Base-by-base conservation (phyloP, 2,329 filamentous ascomycete species). In the Clonostachys chloroleuca region DNA sequence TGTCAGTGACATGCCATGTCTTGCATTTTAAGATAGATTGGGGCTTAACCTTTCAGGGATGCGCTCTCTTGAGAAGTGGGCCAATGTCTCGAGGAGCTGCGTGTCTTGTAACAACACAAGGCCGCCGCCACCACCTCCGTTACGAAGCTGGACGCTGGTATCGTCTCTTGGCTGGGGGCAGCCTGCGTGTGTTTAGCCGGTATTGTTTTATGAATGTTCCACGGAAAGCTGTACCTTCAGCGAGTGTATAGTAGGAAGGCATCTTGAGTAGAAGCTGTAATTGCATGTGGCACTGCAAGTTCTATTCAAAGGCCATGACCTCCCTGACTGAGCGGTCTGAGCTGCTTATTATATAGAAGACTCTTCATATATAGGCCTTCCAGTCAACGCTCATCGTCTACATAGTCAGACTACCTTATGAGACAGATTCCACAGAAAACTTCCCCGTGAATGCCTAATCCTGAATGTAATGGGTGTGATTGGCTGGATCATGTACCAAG, bases 51-150 rank as follows among this genome's bases (percentile, higher is more conserved):
- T 59, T 53, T 80, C 77, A 0, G 77, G 77, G 45, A 81, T 81
- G n/a, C 78, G 62, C 56, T 82, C 78, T 10, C 77, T 16, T 34
- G 45, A 41, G 55, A 81, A 81, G 54, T 81, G 78, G 4, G 78
- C 70, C 4, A 81, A 61, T 0, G 70, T 74, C 51, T 81, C 77
- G 42, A 81, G 71, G 14, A 81, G 61, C 41, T 77, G 74, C 2
- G 72, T 77, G 52, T 79, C 75, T 57, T 84, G 81, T 18, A 86
- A 74, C 50, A 84, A 67, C 37, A 85, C 68, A 52, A 81, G 81
- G 1, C 81, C 80, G 33, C 50, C 50, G 24, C 24, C 24, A 18
- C 40, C 47, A 5, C 17, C 24, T 16, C 39, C 36, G 35, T 42
- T 40, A 16, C 47, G 49, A 14, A 51, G 34, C 43, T 53, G 47